Evolutionary conservation across 164 flowering plant genomes (phyloP).

Genomic region (Macadamia integrifolia): DNA sequence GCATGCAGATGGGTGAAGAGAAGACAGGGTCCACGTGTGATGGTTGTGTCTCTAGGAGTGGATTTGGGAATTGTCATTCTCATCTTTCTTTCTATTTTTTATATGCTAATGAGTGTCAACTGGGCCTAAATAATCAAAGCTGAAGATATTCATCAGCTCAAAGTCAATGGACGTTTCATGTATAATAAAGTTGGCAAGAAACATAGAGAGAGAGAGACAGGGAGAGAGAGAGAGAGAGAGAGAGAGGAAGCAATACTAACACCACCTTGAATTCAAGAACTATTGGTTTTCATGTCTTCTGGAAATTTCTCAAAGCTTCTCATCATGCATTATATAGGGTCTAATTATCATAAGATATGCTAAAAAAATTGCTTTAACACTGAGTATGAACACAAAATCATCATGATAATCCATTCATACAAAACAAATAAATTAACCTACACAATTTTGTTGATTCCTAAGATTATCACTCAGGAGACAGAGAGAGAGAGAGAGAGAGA

Average conservation of each 20-base stretch:
- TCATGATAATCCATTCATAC: not conserved
- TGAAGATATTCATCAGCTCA: constrained; percentile 7
- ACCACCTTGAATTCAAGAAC: not conserved
- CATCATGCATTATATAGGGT: not conserved
- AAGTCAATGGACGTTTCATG: constrained; percentile 28
- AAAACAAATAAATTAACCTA: not conserved
- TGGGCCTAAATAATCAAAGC: constrained; percentile 11
- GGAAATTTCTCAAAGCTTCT: not conserved
- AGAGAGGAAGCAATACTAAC: too few species aligned
- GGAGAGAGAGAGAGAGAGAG: too few species aligned
- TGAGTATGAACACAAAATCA: not conserved
- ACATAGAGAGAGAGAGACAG: too few species aligned
- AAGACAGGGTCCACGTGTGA: constrained; percentile 33
- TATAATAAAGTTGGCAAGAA: not conserved
- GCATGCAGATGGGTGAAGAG: constrained; percentile 31
- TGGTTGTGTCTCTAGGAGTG: constrained; percentile 23
- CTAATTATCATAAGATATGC: not conserved
- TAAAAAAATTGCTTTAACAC: not conserved
- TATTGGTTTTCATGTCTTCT: not conserved
- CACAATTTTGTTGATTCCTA: not conserved
- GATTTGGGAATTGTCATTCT: not conserved
- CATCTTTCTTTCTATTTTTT: constrained; percentile 10
- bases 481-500: not conserved
- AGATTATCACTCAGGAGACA: not conserved
- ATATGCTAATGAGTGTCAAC: constrained; percentile 23